A percentile compares a stretch with the other conserved stretches of the same genome.
Conservation (phyloP, 257 asterid species). For the Orobanche coerulescens region DNA sequence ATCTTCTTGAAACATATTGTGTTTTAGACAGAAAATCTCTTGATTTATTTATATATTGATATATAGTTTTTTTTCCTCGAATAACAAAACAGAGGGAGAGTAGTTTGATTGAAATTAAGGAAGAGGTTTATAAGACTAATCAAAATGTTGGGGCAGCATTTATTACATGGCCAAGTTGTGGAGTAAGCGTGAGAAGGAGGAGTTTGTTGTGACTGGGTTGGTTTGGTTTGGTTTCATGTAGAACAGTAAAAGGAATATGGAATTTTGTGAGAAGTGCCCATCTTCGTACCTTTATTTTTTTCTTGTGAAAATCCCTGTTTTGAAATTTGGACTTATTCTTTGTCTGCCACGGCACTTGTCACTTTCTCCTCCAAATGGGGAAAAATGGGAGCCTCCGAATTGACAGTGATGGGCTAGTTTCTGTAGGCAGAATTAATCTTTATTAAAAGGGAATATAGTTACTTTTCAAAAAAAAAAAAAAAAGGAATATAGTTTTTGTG, state of each 20-base stretch:
- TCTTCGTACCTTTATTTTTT: conserved; percentile 18
- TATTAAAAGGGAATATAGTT: no score
- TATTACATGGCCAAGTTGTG: conserved; percentile 44
- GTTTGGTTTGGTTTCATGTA: conserved; percentile 42
- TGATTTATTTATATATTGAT: no score
- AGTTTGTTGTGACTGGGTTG: conserved; percentile 47
- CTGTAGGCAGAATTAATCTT: background rate
- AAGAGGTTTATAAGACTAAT: conserved; percentile 8
- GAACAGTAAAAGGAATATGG: conserved; percentile 62
- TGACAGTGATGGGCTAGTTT: conserved; percentile 11
- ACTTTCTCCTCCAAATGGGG: conserved; percentile 25
- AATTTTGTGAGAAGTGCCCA: conserved; percentile 69
- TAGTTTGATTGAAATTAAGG: conserved; percentile 22
- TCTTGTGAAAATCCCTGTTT: conserved; percentile 4
- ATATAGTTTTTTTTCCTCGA: background rate
- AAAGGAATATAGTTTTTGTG: no score
- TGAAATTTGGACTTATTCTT: conserved; percentile 33
- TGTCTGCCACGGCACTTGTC: conserved; percentile 33
- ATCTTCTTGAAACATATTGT: conserved; percentile 81
- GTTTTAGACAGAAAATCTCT: background rate
- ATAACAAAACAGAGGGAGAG: conserved; percentile 8
- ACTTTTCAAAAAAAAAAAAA: no score
- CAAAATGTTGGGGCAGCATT: conserved; percentile 8
- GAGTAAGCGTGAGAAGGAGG: conserved; percentile 39
- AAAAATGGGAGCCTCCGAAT: background rate